Conservation (phyloP, 2,329 filamentous ascomycete genomes). For the Alternaria panax region DNA sequence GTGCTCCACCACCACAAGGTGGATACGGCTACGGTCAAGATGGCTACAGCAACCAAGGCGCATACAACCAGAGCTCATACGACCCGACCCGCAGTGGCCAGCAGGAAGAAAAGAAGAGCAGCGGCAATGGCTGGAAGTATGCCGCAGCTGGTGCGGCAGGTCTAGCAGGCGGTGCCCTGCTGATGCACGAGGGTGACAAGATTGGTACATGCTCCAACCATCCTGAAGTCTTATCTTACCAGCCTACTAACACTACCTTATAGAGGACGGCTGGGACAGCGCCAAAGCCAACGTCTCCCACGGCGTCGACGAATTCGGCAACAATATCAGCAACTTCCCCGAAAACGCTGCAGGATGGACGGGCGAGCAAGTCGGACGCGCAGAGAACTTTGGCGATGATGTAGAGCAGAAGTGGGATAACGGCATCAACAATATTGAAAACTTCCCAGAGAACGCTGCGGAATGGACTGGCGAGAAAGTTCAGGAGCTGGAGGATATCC, state of each 20-base stretch:
- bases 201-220: conserved; percentile 24
- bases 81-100: conserved; percentile 23
- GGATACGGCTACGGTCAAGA: conserved; percentile 23
- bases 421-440: conserved; percentile 30
- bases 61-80: conserved; percentile 27
- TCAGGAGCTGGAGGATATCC: conserved; percentile 34
- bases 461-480: conserved; percentile 35
- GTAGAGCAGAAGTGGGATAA: conserved; percentile 31
- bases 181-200: conserved; percentile 38
- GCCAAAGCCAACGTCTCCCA: conserved; percentile 24
- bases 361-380: conserved; percentile 33
- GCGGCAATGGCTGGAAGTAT: conserved; percentile 39
- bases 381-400: conserved; percentile 31
- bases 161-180: conserved; percentile 32
- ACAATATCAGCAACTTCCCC: conserved; percentile 29
- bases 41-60: conserved; percentile 25
- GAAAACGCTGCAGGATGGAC: conserved; percentile 35
- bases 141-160: conserved; percentile 34
- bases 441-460: conserved; percentile 35
- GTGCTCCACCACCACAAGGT: conserved; percentile 15
- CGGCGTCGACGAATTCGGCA: conserved; percentile 25
- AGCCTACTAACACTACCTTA: conserved; percentile 2
- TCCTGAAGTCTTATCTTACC: accelerated
- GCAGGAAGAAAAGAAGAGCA: conserved; percentile 25
- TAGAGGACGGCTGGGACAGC: conserved; percentile 28